Percentiles rank a stretch among this genome's conserved stretches.
These are phyloP conservation scores for Tetradesmus obliquus DNA, from an alignment of 139 green algal species.

Conservation along the genomic window DNA sequence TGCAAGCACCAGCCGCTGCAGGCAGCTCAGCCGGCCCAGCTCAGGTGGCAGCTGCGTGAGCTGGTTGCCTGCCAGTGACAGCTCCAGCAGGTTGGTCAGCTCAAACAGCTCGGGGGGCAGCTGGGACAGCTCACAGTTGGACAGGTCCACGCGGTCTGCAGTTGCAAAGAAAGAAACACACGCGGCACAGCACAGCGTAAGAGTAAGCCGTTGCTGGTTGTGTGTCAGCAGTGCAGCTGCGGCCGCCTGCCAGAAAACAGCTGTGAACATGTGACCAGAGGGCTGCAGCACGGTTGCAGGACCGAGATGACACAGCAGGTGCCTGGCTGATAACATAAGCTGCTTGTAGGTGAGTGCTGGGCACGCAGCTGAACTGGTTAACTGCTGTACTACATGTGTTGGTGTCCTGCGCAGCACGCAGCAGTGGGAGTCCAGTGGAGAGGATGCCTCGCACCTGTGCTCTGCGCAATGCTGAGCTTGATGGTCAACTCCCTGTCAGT, in stretches of 20 bases:
- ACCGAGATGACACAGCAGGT: too few relatives aligned
- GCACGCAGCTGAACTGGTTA: too few relatives aligned
- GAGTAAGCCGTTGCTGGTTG: neutral
- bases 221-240: neutral
- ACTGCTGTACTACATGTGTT: neutral
- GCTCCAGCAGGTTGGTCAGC: constrained; percentile 35
- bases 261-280: too few relatives aligned
- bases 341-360: too few relatives aligned
- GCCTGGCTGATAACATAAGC: too few relatives aligned
- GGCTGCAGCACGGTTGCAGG: too few relatives aligned
- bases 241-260: too few relatives aligned
- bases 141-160: constrained; percentile 78
- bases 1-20: constrained; percentile 71
- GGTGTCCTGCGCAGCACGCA: neutral
- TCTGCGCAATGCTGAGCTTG: constrained; percentile 25
- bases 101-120: constrained; percentile 68
- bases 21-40: constrained; percentile 56
- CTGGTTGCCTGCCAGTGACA: constrained; percentile 35
- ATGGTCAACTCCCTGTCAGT: constrained; percentile 16
- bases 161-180: neutral
- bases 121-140: constrained; percentile 62
- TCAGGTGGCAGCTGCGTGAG: constrained; percentile 40
- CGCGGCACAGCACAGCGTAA: neutral
- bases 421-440: neutral
- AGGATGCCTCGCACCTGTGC: neutral